Evolutionary conservation across 148 eudicot genomes (phyloP), one percentile per base, ranked within the genome.

Genomic region (Nyssa sinensis): DNA sequence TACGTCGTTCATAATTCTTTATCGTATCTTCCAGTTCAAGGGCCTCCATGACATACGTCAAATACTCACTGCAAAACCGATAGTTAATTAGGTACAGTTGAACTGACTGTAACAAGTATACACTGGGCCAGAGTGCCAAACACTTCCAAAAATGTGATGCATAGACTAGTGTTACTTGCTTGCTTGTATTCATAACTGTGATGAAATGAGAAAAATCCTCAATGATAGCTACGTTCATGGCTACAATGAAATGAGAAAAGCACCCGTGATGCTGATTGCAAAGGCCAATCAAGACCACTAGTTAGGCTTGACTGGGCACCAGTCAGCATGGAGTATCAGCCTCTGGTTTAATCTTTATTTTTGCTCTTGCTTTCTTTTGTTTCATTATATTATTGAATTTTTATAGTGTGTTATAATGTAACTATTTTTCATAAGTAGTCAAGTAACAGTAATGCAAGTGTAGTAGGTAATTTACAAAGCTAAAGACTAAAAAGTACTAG

Each of bases 21-120:
- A 93, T 83, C 9, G 94, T 89, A 67, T 91, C 98, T 77, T 93
- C 98, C 71, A 93, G 81, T 76, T 91, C 94, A 81, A 93, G 93
- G 71, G 98, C 96, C 84, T 89, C 92, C 78, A 84, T 77, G 71
- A 93, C 91, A 85, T 81, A 88, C 9, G 85, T 86, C 90, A 91
- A 65, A 80, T 93, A 91, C 73, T 89, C 97, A 72, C 98, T 93
- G 91, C 82, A 91, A 68, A 88, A 65, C 2, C 33, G 41, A 39
- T 35, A 49, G 16, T 23, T 66, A 62, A 3, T 13, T 32, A 59
- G 27, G 53, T 62, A 63, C 32, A 24, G 10, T 29, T 4, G 10
- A 49, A 12, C 3, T 19, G 35, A 66, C 47, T 5, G 16, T 1
- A 55, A 55, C 17, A 21, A 13, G 21, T 55, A 21, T 17, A n/a